Base-by-base conservation (phyloP, 306 rosid species). In the Acacia melanoxylon region DNA sequence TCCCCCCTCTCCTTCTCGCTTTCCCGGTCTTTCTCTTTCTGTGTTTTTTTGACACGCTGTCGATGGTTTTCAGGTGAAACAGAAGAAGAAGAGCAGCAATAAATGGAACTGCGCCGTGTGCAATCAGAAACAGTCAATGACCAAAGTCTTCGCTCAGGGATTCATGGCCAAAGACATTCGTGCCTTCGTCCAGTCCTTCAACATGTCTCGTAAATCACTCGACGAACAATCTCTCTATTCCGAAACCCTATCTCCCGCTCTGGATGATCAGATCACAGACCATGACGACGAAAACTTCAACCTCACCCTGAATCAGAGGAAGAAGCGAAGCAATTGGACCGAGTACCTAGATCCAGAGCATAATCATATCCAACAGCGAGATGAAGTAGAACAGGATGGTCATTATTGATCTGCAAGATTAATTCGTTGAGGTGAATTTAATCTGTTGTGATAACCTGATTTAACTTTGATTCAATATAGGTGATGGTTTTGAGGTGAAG, bases 41-140 rank as follows among this genome's bases (percentile, higher is more conserved):
- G 8, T 33, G 62, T 49, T 41, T 44, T 10, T 45, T 11, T 27
- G 31, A 29, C 48, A 13, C 70, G 24, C 22, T 65, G 70, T 12
- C 16, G 13, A 49, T 68, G 56, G 9, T 24, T 14, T 75, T 78
- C 76, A 95, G 98, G 98, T 95, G 85, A 95, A 90, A 92, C 94
- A 93, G 87, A 85, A 79, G 89, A 93, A 82, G 85, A 94, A 89
- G 85, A 85, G 87, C 81, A 85, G 77, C 78, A 86, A 87, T 86
- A 95, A 91, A 73, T 95, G 98, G 98, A 77, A 22, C 8, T 95
- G 98, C 80, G 95, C 84, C 2, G 89, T 93, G 13, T 95, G 98
- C 91, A 91, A 93, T 74, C 87, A 85, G 88, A 93, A 89, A 62
- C 99, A 95, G 79, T 93, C 96, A 0, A 48, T 93, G 25, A 91